Base-by-base conservation (phyloP, 805 yeast species). In the Schwanniomyces yamadae region DNA sequence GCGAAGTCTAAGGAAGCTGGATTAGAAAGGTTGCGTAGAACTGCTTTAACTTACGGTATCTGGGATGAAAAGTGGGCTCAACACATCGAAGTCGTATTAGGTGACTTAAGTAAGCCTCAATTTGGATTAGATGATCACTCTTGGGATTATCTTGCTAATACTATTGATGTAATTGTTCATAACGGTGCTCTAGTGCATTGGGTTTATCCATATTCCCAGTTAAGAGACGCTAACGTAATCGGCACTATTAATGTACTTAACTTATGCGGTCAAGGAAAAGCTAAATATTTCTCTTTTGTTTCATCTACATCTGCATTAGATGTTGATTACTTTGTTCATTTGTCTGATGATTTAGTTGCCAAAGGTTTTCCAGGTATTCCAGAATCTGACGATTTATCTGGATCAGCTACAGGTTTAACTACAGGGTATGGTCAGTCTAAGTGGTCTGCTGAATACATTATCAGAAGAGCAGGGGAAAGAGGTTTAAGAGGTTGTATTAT, bases 181-280 rank as follows among this genome's bases (percentile, higher is more conserved):
- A 93, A 93, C 50, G 99, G 98, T 69, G 99, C 99, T 12, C 71
- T 90, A 43, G 99, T 93, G 24, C 99, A 93, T 61, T 93, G 99
- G 99, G 96, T 90, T 2, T 93, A 85, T 59, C 98, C 99, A 18
- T 93, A 93, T 63, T 66, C 83, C 31, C 86, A 85, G 46, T 70
- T 93, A 52, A 78, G 98, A 50, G 96, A 87, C 47, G 93, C 98
- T 22, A 93, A 93, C 55, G 99, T 95, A 21, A 66, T 90, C 40
- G 80, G 95, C 28, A 84, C 98, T 0, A 63, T 91, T 40, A 85
- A 90, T 52, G 87, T 89, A 7, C 68, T 93, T 76, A 80, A 80
- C 54, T 62, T 90, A 50, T 82, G 93, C 50, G 75, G 80, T 6
- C 65, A 71, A 27, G 95, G 95, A 25, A 89, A 85, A 57, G 78